Conservation (phyloP, 257 asterid species). For the Capsicum pubescens region DNA sequence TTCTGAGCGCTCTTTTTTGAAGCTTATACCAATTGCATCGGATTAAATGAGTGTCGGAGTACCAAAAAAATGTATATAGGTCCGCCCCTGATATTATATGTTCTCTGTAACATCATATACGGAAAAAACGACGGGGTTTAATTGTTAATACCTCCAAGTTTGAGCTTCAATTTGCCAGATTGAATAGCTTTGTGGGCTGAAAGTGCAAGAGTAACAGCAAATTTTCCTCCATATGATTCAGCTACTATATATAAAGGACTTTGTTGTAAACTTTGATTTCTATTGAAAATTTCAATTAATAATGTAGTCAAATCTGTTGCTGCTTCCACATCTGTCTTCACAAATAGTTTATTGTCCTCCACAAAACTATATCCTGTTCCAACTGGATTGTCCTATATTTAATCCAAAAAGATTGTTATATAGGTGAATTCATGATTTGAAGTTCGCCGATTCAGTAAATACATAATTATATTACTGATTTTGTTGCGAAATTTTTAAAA, state of each 20-base stretch:
- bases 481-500: too few relatives aligned
- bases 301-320: conserved; percentile 81
- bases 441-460: too few relatives aligned
- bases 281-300: conserved; percentile 66
- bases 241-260: conserved; percentile 86
- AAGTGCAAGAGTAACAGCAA: conserved; percentile 88
- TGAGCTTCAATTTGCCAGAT: conserved; percentile 67
- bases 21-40: too few relatives aligned
- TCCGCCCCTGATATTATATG: too few relatives aligned
- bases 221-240: conserved; percentile 96
- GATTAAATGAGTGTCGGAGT: too few relatives aligned
- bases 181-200: conserved; percentile 74
- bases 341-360: conserved; percentile 67
- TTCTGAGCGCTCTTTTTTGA: too few relatives aligned
- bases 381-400: conserved; percentile 85
- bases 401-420: not conserved
- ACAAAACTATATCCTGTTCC: conserved; percentile 97
- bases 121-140: too few relatives aligned
- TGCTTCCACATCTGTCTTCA: conserved; percentile 82
- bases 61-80: too few relatives aligned
- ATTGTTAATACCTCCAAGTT: conserved; percentile 68
- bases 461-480: too few relatives aligned
- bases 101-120: too few relatives aligned
- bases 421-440: not conserved
- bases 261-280: conserved; percentile 59